These are phyloP conservation scores for Quercus engelmannii DNA, from an alignment of 306 rosid species.

Conservation along the genomic window DNA sequence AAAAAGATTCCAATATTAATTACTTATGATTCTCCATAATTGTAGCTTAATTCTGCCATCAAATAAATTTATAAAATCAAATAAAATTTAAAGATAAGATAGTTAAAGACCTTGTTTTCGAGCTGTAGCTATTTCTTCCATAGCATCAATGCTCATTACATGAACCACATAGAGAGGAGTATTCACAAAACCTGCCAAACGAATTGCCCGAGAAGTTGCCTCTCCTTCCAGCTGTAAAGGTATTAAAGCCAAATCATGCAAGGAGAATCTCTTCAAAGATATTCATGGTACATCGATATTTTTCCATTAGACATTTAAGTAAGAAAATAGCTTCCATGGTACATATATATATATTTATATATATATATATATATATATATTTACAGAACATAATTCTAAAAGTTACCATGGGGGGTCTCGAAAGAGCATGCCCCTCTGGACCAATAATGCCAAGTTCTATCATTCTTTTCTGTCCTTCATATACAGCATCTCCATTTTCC, in stretches of 20 bases:
- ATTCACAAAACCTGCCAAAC: slow-evolving; percentile 74
- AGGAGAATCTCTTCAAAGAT: neutral
- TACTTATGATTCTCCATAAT: neutral
- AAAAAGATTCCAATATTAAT: neutral
- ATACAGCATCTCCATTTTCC: slow-evolving; percentile 92
- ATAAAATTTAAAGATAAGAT: slow-evolving; percentile 12
- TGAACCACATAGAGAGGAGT: slow-evolving; percentile 91
- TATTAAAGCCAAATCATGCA: slow-evolving; percentile 25
- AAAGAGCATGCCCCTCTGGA: slow-evolving; percentile 97
- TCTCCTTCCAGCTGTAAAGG: slow-evolving; percentile 82
- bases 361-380: neutral
- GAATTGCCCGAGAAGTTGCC: slow-evolving; percentile 91
- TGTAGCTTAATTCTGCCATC: neutral
- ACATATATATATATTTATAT: neutral
- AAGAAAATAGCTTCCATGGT: no score
- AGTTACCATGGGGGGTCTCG: slow-evolving; percentile 85
- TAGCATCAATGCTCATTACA: slow-evolving; percentile 96
- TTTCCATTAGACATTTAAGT: no score
- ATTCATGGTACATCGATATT: neutral
- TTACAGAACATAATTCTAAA: neutral
- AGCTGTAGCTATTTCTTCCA: slow-evolving; percentile 95
- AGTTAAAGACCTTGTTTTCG: slow-evolving; percentile 64
- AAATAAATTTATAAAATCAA: neutral
- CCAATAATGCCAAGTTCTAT: slow-evolving; percentile 94
- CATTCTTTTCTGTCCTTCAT: slow-evolving; percentile 86